phyloP scores from a whole-genome alignment of 2,329 filamentous ascomycete genomes.

The Clathrospora elynae region DNA sequence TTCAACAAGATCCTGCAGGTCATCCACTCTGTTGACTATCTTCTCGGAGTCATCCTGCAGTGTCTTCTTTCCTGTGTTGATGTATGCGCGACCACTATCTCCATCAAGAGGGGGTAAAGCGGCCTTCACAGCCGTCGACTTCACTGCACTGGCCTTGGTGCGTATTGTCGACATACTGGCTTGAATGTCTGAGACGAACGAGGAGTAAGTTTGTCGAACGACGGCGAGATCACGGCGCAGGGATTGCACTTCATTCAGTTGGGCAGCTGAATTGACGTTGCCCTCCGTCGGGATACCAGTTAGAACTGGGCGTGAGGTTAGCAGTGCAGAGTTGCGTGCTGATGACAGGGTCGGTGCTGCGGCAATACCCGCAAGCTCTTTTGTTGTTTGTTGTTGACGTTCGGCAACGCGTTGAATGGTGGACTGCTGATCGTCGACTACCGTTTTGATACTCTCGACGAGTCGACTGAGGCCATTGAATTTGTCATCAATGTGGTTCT shows the following conservation, averaged over 20 bases:
- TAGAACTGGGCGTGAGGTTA: conserved; percentile 38
- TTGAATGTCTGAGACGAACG: conserved; percentile 86
- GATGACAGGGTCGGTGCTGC: conserved; percentile 50
- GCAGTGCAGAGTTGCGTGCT: conserved; percentile 42
- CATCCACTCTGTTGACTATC: conserved; percentile 89
- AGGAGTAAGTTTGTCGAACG: conserved; percentile 89
- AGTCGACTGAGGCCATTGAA: conserved; percentile 78
- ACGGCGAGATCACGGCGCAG: conserved; percentile 88
- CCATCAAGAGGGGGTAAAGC: conserved; percentile 73
- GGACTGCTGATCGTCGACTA: conserved; percentile 80
- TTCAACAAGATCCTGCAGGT: conserved; percentile 95
- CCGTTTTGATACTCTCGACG: conserved; percentile 83
- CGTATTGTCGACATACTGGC: conserved; percentile 84
- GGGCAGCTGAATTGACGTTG: conserved; percentile 57
- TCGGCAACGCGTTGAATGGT: conserved; percentile 87
- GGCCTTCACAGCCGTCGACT: conserved; percentile 72
- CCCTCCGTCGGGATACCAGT: conserved; percentile 26
- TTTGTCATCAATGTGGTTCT: conserved; percentile 92
- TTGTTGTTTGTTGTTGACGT: conserved; percentile 84
- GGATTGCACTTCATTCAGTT: conserved; percentile 78
- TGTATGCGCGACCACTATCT: conserved; percentile 81
- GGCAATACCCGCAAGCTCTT: conserved; percentile 76
- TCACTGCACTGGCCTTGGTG: conserved; percentile 80
- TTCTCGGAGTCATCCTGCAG: conserved; percentile 86
- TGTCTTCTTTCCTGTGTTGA: conserved; percentile 83